Evolutionary conservation across 208 protist genomes (phyloP), one percentile per base, ranked within the genome.

Genomic region (Vickermania ingenoplastis): DNA sequence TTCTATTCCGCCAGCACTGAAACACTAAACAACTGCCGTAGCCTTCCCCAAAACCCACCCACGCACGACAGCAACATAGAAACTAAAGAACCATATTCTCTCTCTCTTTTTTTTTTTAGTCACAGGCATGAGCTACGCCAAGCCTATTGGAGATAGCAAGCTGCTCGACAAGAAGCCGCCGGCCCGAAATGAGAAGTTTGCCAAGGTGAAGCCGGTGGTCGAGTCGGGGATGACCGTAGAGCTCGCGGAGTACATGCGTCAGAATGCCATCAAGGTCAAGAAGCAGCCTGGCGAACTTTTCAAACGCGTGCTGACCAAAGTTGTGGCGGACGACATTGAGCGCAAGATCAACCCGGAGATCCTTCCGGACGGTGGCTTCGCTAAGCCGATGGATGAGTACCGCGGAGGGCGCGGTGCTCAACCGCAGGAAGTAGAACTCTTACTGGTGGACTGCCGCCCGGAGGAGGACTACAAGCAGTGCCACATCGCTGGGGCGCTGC

Each of bases 301-400:
- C 77, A 31, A 69, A 48, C 86, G 91, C 2, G 45, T 94, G 17
- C 71, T 63, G 26, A 67, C 81, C 11, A 68, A 63, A 17, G 45
- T 70, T 25, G 25, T 96, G 7, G 80, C 69, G 0, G 61, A 71
- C 2, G 77, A 74, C 31, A 55, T 96, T 55, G 52, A 48, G 74
- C 41, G 51, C 73, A 13, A 55, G 62, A 58, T 53, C 50, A 41
- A 50, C 41, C 3, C 67, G 29, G 28, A 58, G 3, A 21, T 45
- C 2, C 27, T 86, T 30, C 73, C 73, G 14, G 84, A 92, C 53
- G 88, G 84, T 11, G 86, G 83, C n/a, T 92, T 80, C 59, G 78
- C 71, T 0, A 70, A 82, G 25, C 88, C 88, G 1, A 89, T 95
- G 82, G 88, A 92, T 54, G 84, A 90, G 77, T 92, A 92, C 75